Conservation (phyloP, 2,329 filamentous ascomycete species). For the Calonectria multiphialidica region DNA sequence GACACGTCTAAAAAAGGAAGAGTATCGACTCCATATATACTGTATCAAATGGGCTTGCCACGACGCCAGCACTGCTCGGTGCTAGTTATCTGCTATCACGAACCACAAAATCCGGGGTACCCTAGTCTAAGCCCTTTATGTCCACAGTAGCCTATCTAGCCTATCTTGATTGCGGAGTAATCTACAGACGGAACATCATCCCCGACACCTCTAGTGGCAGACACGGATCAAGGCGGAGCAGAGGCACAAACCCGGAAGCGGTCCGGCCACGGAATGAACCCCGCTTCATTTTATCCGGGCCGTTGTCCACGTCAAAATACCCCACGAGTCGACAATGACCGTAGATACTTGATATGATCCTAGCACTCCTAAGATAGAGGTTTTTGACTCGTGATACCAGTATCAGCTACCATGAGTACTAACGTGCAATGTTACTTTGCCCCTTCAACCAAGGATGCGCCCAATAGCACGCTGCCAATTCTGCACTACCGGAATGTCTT, state of each 20-base stretch:
- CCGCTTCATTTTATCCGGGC: constrained; percentile 6
- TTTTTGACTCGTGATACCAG: not conserved
- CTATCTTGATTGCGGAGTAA: not conserved
- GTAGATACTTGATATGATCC: not conserved
- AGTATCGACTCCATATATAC: constrained; percentile 1
- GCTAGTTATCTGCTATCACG: not conserved
- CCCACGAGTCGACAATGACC: not conserved
- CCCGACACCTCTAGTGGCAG: not conserved
- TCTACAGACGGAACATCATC: not conserved
- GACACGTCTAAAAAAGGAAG: not conserved
- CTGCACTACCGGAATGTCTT: constrained; percentile 36
- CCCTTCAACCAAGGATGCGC: constrained; percentile 27
- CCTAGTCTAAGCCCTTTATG: not conserved
- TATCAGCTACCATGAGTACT: constrained; percentile 17
- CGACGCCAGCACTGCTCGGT: not conserved
- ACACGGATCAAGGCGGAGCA: constrained; percentile 1
- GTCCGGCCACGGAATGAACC: constrained; percentile 6
- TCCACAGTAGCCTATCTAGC: not conserved
- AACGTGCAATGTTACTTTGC: constrained; percentile 33
- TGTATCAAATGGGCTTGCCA: no score
- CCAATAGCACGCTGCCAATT: constrained; percentile 37
- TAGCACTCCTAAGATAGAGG: not conserved
- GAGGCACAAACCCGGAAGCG: constrained; percentile 8
- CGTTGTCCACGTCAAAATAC: not conserved
- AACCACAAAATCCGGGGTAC: not conserved